A percentile compares a stretch with the other conserved stretches of the same genome.
These are phyloP conservation scores for Echium plantagineum DNA, from an alignment of 257 asterid genomes.

Conservation along the genomic window DNA sequence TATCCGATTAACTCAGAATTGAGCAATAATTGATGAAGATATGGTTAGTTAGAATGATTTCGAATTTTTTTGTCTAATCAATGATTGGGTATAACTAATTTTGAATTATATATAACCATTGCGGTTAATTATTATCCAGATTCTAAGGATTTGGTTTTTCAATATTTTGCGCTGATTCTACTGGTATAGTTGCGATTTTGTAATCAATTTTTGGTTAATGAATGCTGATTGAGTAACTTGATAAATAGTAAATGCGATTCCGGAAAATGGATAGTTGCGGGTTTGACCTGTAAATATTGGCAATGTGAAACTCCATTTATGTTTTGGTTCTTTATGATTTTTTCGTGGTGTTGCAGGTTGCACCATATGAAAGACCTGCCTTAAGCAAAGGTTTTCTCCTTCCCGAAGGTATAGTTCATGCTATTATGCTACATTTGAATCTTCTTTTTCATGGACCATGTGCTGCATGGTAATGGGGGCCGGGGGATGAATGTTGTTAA, in stretches of 20 bases:
- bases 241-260: too few relatives aligned
- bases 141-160: background rate
- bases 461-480: too few relatives aligned
- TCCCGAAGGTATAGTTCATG: conserved; percentile 57
- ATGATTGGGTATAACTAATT: background rate
- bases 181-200: background rate
- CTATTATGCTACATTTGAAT: background rate
- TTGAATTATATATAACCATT: too few relatives aligned
- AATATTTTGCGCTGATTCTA: background rate
- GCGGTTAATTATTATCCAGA: too few relatives aligned
- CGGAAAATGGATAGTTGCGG: too few relatives aligned
- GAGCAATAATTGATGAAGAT: background rate
- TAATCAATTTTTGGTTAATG: too few relatives aligned
- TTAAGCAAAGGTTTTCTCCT: conserved; percentile 83
- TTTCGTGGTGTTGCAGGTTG: conserved; percentile 44
- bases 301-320: background rate
- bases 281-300: too few relatives aligned
- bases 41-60: background rate
- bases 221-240: too few relatives aligned
- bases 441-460: background rate
- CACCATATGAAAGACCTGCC: conserved; percentile 92
- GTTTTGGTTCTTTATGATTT: conserved; percentile 2
- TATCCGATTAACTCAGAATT: too few relatives aligned
- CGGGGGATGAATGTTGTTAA: too few relatives aligned
- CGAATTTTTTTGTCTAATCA: background rate